These are phyloP conservation scores for Fusarium clavum DNA, from an alignment of 2,329 filamentous ascomycete genomes.

Conservation along the genomic window DNA sequence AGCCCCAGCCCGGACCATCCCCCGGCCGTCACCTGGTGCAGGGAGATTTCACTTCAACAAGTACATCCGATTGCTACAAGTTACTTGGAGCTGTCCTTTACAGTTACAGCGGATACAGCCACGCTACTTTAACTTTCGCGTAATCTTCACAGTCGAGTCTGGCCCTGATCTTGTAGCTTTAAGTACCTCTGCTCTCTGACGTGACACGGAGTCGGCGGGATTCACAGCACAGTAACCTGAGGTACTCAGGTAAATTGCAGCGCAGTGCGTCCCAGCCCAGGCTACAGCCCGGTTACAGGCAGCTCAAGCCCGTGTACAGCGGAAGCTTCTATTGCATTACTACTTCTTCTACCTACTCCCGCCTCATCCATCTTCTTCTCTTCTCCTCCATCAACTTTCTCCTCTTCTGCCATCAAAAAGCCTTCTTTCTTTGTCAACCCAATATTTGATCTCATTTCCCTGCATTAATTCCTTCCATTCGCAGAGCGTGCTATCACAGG, in stretches of 20 bases:
- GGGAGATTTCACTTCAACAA: constrained; percentile 24
- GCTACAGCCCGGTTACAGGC: constrained; percentile 15
- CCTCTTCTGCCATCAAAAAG: constrained; percentile 17
- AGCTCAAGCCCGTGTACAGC: constrained; percentile 27
- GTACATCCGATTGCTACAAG: constrained; percentile 4
- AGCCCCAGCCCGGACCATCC: constrained; percentile 31
- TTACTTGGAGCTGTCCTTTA: constrained; percentile 12
- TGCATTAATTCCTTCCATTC: constrained; percentile 1
- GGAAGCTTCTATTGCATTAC: constrained; percentile 34
- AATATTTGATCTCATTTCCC: constrained; percentile 1
- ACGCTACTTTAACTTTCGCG: constrained; percentile 14
- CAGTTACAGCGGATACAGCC: constrained; percentile 1
- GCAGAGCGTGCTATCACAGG: neutral
- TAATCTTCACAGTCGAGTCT: neutral
- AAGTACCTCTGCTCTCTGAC: constrained; percentile 9
- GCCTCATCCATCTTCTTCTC: constrained; percentile 28
- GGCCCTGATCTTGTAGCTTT: neutral
- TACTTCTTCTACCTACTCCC: constrained; percentile 34
- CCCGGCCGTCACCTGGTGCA: constrained; percentile 41
- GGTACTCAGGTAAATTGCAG: constrained; percentile 26
- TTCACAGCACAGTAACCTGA: neutral
- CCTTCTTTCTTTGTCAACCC: neutral
- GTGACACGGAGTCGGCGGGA: constrained; percentile 17
- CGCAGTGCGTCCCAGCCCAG: neutral
- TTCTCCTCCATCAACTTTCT: constrained; percentile 34